phyloP scores from a whole-genome alignment of 1,284 basidiomycete species.

The Chondrostereum purpureum region DNA sequence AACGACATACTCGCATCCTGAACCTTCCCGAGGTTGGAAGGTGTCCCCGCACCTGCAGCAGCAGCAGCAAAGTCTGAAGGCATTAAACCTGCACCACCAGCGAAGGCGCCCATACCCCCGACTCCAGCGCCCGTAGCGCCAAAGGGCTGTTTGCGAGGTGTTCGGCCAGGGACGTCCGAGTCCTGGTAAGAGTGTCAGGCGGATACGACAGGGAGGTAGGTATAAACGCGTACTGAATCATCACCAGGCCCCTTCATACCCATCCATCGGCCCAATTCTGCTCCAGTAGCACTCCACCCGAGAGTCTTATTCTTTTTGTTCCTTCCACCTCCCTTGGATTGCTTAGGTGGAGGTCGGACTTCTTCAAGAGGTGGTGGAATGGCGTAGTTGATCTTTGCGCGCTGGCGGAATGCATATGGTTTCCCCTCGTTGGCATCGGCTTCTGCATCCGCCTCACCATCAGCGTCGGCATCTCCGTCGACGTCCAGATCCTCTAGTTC shows the following conservation, averaged over 20 bases:
- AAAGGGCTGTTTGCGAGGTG: constrained; percentile 60
- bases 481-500: constrained; percentile 30
- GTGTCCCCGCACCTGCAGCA: constrained; percentile 70
- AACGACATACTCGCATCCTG: constrained; percentile 56
- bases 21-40: constrained; percentile 78
- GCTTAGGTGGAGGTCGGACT: constrained; percentile 37
- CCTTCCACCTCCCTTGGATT: constrained; percentile 18
- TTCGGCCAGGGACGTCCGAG: constrained; percentile 51
- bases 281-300: constrained; percentile 72
- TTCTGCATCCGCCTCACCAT: constrained; percentile 39
- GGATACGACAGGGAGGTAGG: too few species aligned
- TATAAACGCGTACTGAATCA: too few species aligned
- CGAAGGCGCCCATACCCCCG: constrained; percentile 48
- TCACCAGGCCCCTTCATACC: too few species aligned
- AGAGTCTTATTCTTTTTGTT: constrained; percentile 39
- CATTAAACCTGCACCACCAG: constrained; percentile 47
- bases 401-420: constrained; percentile 58
- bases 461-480: constrained; percentile 30
- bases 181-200: constrained; percentile 53
- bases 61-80: constrained; percentile 55
- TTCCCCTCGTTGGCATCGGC: constrained; percentile 38
- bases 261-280: constrained; percentile 70
- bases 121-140: constrained; percentile 40
- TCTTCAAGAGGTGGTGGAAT: constrained; percentile 73
- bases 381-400: constrained; percentile 66